Evolutionary conservation across 164 flowering plant species (phyloP), one percentile per base, ranked within the genome.

Genomic region (Umbellularia californica): DNA sequence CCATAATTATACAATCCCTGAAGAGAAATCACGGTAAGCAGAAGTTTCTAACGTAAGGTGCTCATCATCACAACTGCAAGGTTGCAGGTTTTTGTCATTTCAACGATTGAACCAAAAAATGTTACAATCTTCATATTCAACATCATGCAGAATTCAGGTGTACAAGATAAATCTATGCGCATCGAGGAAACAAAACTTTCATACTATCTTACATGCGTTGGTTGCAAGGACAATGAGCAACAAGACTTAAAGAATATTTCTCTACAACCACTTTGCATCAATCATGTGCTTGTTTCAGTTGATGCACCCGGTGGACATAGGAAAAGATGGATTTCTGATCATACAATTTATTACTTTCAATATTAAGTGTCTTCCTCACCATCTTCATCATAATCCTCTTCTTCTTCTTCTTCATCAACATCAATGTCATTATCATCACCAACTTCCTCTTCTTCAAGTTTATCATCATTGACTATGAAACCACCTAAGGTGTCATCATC

Each of bases 401-500:
- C 86, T 2, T 83, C 88, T 10, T 75, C 82, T 2, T 80, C 83
- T 17, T 86, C 91, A 65, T 89, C 91, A 11, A 83, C 86, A 15
- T 83, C 89, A 20, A 85, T 84, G 6, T 76, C 88, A 14, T 82
- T 87, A 1, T 79, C 80, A 5, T 69, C 79, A 1, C n/a, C 78
- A 50, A 77, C 83, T 55, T 83, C 83, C 12, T 83, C 86, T 76
- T 76, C 78, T 30, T 77, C 79, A 20, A 51, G 76, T 0, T 84
- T 89, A n/a, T 85, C 88, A 50, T 87, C 84, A 66, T 78, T 79
- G 14, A 92, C 93, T 76, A 92, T 89, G 72, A 94, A 94, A 17
- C 94, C 95, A 76, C 97, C 98, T 3, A 92, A 78, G 27, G 88
- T 90, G 27, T 89, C 95, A 50, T 90, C 94, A 27, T 90, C 90